Conservation (phyloP, 2,329 filamentous ascomycete genomes). For the Xylariaceae sp. region DNA sequence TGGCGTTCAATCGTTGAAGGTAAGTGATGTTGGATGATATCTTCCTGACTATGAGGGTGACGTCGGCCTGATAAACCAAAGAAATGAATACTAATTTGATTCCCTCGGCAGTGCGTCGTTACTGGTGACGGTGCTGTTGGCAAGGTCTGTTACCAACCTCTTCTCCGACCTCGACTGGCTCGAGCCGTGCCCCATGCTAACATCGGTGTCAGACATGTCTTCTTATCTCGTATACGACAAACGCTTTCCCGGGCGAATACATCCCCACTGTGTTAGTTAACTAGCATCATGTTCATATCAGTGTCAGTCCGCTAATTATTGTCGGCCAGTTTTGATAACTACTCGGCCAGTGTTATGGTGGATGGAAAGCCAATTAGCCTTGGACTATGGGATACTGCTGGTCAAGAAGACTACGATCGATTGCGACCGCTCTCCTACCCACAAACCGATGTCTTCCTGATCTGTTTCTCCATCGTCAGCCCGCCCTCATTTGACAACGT, state of each 20-base stretch:
- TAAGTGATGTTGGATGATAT: constrained; percentile 45
- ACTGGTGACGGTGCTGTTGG: constrained; percentile 99
- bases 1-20: constrained; percentile 90
- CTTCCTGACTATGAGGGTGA: not conserved
- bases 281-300: constrained; percentile 5
- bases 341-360: constrained; percentile 98
- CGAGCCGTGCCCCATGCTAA: constrained; percentile 35
- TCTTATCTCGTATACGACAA: constrained; percentile 98
- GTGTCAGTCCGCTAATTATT: constrained; percentile 20
- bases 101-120: constrained; percentile 78
- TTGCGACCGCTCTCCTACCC: constrained; percentile 94
- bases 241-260: constrained; percentile 99
- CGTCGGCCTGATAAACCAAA: constrained; percentile 1
- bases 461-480: constrained; percentile 98
- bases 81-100: constrained; percentile 41
- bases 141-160: constrained; percentile 68
- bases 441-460: constrained; percentile 97
- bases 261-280: constrained; percentile 89
- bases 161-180: constrained; percentile 11
- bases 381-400: constrained; percentile 97
- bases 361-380: constrained; percentile 97
- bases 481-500: constrained; percentile 99
- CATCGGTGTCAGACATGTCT: constrained; percentile 77
- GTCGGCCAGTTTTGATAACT: constrained; percentile 84
- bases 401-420: constrained; percentile 97